Evolutionary conservation across 768 basidiomycete species (phyloP).

Genomic region (Collybia nuda): DNA sequence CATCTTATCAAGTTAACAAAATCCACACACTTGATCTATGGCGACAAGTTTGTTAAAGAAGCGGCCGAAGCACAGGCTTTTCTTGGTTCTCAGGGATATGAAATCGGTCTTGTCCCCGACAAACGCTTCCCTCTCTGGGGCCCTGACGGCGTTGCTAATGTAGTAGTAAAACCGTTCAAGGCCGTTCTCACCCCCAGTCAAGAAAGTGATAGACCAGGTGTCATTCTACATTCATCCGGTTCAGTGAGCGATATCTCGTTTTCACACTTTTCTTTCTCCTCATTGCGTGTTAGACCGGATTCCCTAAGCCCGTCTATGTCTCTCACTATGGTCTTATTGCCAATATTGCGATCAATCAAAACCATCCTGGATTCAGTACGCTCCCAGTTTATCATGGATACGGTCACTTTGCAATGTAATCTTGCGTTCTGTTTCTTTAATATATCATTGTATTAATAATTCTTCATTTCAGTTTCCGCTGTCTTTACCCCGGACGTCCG

Average conservation of each 20-base stretch:
- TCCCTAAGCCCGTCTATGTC: constrained; percentile 41
- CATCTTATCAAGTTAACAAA: constrained; percentile 38
- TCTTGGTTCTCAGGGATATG: constrained; percentile 18
- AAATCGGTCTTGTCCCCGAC: constrained; percentile 25
- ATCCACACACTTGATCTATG: constrained; percentile 37
- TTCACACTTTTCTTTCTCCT: too few species aligned
- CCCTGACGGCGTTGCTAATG: constrained; percentile 26
- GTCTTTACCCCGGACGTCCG: constrained; percentile 38
- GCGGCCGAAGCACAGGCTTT: constrained; percentile 30
- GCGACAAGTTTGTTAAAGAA: constrained; percentile 30
- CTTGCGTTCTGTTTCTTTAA: background rate
- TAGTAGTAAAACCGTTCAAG: constrained; percentile 23
- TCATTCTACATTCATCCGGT: constrained; percentile 46
- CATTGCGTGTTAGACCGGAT: constrained; percentile 36
- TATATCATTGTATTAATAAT: background rate
- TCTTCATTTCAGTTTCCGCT: constrained; percentile 33
- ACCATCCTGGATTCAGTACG: constrained; percentile 37
- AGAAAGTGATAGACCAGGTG: constrained; percentile 28
- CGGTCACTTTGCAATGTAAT: constrained; percentile 31
- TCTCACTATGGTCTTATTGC: constrained; percentile 34
- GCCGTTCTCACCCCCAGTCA: constrained; percentile 28
- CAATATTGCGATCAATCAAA: constrained; percentile 34
- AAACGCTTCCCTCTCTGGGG: constrained; percentile 41
- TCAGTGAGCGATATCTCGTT: constrained; percentile 17
- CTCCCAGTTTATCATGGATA: constrained; percentile 46